These are phyloP conservation scores for Cardamine chenopodiifolia DNA, from an alignment of 345 rosid genomes.

Conservation along the genomic window DNA sequence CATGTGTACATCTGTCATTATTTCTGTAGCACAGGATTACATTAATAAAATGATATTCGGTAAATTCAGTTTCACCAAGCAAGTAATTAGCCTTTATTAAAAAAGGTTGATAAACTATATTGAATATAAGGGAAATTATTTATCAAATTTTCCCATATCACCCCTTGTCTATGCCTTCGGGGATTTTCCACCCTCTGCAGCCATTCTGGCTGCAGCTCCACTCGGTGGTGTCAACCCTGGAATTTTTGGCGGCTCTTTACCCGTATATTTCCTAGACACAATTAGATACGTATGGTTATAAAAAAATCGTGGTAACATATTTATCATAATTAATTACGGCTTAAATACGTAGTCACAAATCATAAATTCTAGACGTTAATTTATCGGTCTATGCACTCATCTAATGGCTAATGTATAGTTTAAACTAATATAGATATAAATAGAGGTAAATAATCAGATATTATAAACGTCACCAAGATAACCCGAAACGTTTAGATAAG, in stretches of 20 bases:
- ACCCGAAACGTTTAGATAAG: not conserved
- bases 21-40: constrained; percentile 8
- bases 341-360: constrained; percentile 1
- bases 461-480: not conserved
- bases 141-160: not conserved
- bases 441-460: not conserved
- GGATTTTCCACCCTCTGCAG: not conserved
- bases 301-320: not conserved
- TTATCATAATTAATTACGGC: not conserved
- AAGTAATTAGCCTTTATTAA: not conserved
- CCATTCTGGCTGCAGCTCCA: not conserved
- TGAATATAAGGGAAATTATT: not conserved
- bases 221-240: not conserved
- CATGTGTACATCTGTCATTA: not conserved
- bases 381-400: not conserved
- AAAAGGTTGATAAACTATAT: not conserved
- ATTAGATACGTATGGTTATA: constrained; percentile 3
- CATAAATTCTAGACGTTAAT: not conserved
- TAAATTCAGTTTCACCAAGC: not conserved
- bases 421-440: not conserved
- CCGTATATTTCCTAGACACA: constrained; percentile 6
- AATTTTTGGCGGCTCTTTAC: constrained; percentile 24
- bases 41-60: not conserved
- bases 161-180: not conserved
- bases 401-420: not conserved